Evolutionary conservation across 768 basidiomycete species (phyloP).

Genomic region (Cantharellus anzutake): DNA sequence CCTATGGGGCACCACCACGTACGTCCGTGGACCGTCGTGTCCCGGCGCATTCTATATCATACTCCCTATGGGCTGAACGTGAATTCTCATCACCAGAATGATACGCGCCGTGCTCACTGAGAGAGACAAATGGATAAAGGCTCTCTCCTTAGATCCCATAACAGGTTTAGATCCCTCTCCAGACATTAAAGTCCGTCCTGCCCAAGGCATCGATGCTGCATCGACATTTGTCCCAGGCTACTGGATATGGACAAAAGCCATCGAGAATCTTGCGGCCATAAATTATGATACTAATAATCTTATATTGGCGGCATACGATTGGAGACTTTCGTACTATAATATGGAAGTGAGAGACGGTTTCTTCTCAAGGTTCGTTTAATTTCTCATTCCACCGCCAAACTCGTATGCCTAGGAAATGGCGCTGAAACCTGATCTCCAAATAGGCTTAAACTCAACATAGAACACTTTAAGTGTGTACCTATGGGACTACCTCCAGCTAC

Average conservation of each 20-base stretch:
- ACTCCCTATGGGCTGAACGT: no score
- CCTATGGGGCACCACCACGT: no score
- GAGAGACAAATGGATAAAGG: slow-evolving; percentile 73
- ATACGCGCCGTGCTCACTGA: slow-evolving; percentile 67
- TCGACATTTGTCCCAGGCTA: no score
- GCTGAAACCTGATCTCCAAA: no score
- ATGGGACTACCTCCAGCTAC: no score
- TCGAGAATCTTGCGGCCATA: slow-evolving; percentile 64
- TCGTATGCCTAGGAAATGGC: no score
- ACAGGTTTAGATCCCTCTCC: slow-evolving; percentile 74
- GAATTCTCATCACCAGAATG: slow-evolving; percentile 36
- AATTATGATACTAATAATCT: slow-evolving; percentile 87
- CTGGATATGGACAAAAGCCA: no score
- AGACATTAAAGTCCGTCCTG: slow-evolving; percentile 59
- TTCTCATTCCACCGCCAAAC: no score
- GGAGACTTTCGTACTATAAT: slow-evolving; percentile 76
- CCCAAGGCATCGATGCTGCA: no score
- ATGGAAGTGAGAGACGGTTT: slow-evolving; percentile 83
- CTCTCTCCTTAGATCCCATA: slow-evolving; percentile 77
- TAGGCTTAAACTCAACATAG: slow-evolving; percentile 7
- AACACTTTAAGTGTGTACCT: slow-evolving; percentile 4
- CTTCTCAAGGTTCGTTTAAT: slow-evolving; percentile 45
- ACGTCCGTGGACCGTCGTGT: background rate
- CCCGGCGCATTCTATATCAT: background rate
- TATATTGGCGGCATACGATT: slow-evolving; percentile 74